Evolutionary conservation across 345 rosid species (phyloP).

Genomic region (Arabis alpina): DNA sequence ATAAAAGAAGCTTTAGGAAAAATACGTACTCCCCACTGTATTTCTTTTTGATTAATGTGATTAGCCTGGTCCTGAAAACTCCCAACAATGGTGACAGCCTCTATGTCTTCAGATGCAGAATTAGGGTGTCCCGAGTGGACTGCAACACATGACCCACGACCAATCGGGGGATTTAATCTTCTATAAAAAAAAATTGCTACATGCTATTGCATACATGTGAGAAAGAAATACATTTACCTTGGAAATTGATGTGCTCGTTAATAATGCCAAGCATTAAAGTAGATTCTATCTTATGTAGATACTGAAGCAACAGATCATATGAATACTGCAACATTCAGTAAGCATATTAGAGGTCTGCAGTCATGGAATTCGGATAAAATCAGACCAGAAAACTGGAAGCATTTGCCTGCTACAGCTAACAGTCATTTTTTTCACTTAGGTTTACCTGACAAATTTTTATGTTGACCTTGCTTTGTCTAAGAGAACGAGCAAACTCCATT

Average conservation of each 20-base stretch:
- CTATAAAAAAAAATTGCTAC: conserved; percentile 3
- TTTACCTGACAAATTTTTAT: conserved; percentile 90
- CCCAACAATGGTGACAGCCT: conserved; percentile 75
- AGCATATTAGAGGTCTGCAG: conserved; percentile 29
- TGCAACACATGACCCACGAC: conserved; percentile 48
- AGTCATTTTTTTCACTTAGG: background rate
- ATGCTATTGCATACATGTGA: conserved; percentile 14
- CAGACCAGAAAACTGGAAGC: conserved; percentile 26
- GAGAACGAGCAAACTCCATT: conserved; percentile 94
- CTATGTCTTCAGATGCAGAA: conserved; percentile 82
- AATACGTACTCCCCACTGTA: conserved; percentile 84
- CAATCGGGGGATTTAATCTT: conserved; percentile 11
- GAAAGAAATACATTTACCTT: conserved; percentile 54
- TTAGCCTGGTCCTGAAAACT: conserved; percentile 71
- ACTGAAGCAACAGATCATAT: conserved; percentile 87
- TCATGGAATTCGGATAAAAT: conserved; percentile 16
- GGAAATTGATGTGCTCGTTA: conserved; percentile 87
- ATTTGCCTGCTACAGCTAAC: background rate
- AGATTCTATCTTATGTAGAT: conserved; percentile 78
- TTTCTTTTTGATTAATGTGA: conserved; percentile 79
- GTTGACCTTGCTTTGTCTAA: conserved; percentile 84
- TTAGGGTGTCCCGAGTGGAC: conserved; percentile 90
- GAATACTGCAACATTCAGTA: conserved; percentile 70
- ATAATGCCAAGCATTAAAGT: conserved; percentile 86
- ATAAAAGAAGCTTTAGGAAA: conserved; percentile 4